These are phyloP conservation scores for Endocladia muricata DNA, from an alignment of 31 red algal species.

Conservation along the genomic window DNA sequence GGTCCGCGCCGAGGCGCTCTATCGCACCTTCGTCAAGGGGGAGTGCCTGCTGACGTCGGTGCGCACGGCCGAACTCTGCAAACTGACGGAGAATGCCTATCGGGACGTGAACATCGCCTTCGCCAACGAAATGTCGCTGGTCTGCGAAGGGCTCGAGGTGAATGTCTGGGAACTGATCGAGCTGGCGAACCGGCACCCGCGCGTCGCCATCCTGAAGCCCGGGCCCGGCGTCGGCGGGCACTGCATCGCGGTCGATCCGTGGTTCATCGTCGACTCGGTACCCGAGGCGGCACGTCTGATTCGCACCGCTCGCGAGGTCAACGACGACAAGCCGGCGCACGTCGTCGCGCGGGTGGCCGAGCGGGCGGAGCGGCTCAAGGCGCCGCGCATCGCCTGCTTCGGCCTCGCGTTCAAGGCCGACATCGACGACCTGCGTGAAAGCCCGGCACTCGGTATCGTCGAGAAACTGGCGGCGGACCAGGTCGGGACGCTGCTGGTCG, in stretches of 20 bases:
- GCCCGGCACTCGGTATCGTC: constrained; percentile 3
- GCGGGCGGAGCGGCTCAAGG: not conserved
- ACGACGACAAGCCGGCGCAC: not conserved
- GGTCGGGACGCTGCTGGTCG: no score
- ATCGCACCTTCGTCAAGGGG: not conserved
- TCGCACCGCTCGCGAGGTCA: constrained; percentile 1
- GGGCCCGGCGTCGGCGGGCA: constrained; percentile 17
- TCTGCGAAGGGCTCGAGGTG: not conserved
- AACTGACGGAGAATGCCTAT: no score
- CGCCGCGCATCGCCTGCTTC: not conserved
- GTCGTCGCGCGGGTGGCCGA: not conserved
- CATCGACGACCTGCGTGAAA: constrained; percentile 10
- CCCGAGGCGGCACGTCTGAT: not conserved
- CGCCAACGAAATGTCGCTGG: constrained; percentile 5
- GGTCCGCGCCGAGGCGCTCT: no score
- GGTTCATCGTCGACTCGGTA: not conserved
- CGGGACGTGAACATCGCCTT: no score
- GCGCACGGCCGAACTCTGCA: constrained; percentile 4
- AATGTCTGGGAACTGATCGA: constrained; percentile 7
- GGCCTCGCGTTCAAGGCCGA: constrained; percentile 14
- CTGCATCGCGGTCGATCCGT: constrained; percentile 19
- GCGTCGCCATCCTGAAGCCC: not conserved
- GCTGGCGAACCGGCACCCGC: not conserved
- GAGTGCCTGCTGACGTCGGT: not conserved
- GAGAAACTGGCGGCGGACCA: no score